A percentile compares a stretch with the other conserved stretches of the same genome.
Evolutionary conservation across 208 protist genomes (phyloP).

Genomic region (Trichomonas gallinae): DNA sequence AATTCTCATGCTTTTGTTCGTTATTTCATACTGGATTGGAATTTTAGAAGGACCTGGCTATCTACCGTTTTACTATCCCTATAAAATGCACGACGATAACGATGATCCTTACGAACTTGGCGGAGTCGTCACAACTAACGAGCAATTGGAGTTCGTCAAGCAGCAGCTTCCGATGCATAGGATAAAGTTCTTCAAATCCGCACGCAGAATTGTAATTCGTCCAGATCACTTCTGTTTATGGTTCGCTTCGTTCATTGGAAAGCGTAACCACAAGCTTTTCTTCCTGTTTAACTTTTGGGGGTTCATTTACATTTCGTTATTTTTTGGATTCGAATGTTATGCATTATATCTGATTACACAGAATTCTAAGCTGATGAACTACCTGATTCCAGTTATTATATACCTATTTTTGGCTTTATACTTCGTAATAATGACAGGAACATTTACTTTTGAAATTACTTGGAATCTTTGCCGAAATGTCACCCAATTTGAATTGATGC

Average conservation of each 20-base stretch:
- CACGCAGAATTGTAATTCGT: not conserved
- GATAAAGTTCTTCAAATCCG: not conserved
- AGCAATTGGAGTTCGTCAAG: not conserved
- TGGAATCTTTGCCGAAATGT: not conserved
- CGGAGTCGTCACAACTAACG: not conserved
- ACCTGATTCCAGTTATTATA: not conserved
- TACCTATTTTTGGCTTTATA: not conserved
- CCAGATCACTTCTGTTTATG: not conserved
- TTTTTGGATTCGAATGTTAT: not conserved
- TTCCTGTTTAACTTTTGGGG: conserved; percentile 16
- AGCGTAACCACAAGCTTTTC: not conserved
- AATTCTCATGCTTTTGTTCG: not conserved
- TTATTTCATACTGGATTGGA: not conserved
- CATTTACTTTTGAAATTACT: not conserved
- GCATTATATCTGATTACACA: not conserved
- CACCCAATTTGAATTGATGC: not conserved
- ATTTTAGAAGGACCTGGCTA: not conserved
- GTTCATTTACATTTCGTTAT: not conserved
- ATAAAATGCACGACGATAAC: not conserved
- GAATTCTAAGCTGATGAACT: not conserved
- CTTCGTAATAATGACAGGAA: not conserved
- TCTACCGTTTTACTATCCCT: not conserved
- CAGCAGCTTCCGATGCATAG: too few species aligned
- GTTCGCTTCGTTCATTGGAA: not conserved
- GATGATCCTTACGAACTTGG: not conserved